Base-by-base conservation (phyloP, 2,329 filamentous ascomycete species). In the Pyrenophora tritici-repentis region DNA sequence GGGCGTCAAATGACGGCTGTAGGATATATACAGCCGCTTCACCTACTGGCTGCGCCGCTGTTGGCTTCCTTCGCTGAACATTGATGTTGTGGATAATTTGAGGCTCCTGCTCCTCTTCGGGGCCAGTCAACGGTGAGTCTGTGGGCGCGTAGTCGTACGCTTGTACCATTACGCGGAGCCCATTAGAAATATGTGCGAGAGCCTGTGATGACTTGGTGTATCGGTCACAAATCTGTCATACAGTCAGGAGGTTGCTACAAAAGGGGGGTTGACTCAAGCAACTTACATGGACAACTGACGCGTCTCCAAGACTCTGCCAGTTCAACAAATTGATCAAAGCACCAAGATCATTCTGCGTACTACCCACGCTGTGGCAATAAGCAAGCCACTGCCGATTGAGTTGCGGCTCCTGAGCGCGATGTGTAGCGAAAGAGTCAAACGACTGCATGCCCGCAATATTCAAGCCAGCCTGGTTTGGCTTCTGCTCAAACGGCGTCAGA, bases 1-100 rank as follows among this genome's bases (percentile, higher is more conserved):
- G 40, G 12, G 43, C 37, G 32, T 39, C 43, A 24, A 58, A 58
- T 1, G 62, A 55, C 4, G 71, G 50, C 32, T 63, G 66, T 4
- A 75, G 35, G 24, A 75, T 66, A 51, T 75, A 76, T 2, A 75
- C 62, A 3, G 67, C 65, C 1, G 70, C 73, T 44, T 74, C 62
- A 10, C 44, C 52, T 14, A 73, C 62, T 10, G 42, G 50, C 55
- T 73, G 73, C 6, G 47, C 54, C 14, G 54, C 53, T 0, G 58
- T 67, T 3, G 48, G 57, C 4, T 47, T 41, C 7, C 70, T 55
- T 35, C 58, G 16, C 17, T 59, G 46, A 17, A 70, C 47, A 4
- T 49, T 51, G 47, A 65, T 53, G 33, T 44, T 47, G 16, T 43
- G 32, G 33, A 20, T 29, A 16, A 38, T 36, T 3, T 37, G 6